phyloP scores from a whole-genome alignment of 208 protist genomes.

The Porcisia deanei region DNA sequence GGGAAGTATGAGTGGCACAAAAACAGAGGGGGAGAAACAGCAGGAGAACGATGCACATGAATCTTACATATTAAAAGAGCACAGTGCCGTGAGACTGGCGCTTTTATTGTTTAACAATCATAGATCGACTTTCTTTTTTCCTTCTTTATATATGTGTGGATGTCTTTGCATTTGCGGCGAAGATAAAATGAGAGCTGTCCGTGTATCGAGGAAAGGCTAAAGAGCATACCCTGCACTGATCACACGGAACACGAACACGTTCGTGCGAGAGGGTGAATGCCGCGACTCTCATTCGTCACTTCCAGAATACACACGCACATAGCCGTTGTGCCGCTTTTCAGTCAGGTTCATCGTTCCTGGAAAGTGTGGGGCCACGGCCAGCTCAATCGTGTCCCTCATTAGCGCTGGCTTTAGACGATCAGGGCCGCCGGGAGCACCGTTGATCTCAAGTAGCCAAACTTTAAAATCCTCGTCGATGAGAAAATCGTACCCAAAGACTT shows the following conservation, averaged over 20 bases:
- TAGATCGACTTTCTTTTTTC: background rate
- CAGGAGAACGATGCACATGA: background rate
- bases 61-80: background rate
- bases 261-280: background rate
- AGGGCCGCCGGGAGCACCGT: slow-evolving; percentile 80
- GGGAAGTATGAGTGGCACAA: background rate
- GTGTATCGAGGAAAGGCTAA: background rate
- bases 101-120: no score
- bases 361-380: slow-evolving; percentile 61
- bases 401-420: slow-evolving; percentile 51
- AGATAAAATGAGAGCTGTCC: background rate
- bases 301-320: slow-evolving; percentile 54
- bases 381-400: slow-evolving; percentile 79
- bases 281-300: background rate
- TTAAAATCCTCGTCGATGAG: slow-evolving; percentile 77
- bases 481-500: slow-evolving; percentile 92
- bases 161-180: background rate
- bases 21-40: background rate
- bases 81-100: background rate
- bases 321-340: slow-evolving; percentile 43
- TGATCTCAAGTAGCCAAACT: slow-evolving; percentile 89
- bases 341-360: slow-evolving; percentile 43
- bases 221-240: background rate
- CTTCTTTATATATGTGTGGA: background rate
- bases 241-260: background rate